Evolutionary conservation across 768 basidiomycete species (phyloP).

Genomic region (Vararia minispora): DNA sequence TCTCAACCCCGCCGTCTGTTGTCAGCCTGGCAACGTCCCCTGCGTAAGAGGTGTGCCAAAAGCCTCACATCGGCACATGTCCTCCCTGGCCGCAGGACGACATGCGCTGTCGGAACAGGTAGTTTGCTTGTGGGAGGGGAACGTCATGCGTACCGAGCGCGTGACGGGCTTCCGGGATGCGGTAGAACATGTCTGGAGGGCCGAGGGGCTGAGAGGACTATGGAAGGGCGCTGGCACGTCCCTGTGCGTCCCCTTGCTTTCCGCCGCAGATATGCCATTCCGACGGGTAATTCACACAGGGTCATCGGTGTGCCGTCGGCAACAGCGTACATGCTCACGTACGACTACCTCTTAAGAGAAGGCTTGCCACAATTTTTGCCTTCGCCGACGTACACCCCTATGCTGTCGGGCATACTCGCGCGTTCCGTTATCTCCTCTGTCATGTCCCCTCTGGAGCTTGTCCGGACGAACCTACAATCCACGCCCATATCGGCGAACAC

Average conservation of each 20-base stretch:
- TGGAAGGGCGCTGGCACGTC: conserved; percentile 96
- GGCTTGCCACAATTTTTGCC: conserved; percentile 52
- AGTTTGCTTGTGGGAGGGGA: conserved; percentile 74
- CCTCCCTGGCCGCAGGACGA: conserved; percentile 50
- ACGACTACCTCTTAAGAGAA: conserved; percentile 71
- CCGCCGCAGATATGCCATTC: not conserved
- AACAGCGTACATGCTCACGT: conserved; percentile 91
- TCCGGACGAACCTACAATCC: conserved; percentile 90
- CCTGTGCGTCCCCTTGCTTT: conserved; percentile 41
- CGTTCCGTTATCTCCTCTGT: conserved; percentile 70
- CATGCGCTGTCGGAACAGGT: conserved; percentile 50
- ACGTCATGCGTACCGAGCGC: conserved; percentile 55
- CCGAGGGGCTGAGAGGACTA: conserved; percentile 74
- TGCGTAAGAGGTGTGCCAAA: conserved; percentile 21
- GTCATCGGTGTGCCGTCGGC: conserved; percentile 87
- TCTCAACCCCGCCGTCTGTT: conserved; percentile 51
- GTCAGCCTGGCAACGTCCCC: conserved; percentile 39
- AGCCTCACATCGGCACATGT: conserved; percentile 62
- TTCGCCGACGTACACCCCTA: conserved; percentile 46
- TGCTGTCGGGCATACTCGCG: conserved; percentile 74
- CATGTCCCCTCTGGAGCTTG: conserved; percentile 80
- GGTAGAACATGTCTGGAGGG: conserved; percentile 63
- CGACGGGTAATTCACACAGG: too few species aligned
- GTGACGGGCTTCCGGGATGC: conserved; percentile 85
- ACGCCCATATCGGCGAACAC: conserved; percentile 60